Conservation (phyloP, 2,329 filamentous ascomycete genomes). For the Cercospora brassicicola region DNA sequence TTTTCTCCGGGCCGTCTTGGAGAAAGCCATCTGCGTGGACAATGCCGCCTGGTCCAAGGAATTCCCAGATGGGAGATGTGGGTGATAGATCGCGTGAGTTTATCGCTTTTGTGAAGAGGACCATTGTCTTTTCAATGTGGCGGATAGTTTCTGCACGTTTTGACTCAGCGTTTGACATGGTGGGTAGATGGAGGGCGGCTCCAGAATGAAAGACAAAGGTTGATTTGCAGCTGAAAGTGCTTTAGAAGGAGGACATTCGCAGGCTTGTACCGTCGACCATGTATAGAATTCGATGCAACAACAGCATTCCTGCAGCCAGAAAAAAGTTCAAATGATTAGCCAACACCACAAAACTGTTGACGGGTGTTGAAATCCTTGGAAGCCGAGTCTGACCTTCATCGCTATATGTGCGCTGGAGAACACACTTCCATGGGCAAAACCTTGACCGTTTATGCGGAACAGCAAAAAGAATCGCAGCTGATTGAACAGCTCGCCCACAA, state of each 20-base stretch:
- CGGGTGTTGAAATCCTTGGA: too few relatives aligned
- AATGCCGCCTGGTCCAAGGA: neutral
- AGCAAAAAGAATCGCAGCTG: neutral
- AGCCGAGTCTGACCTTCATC: too few relatives aligned
- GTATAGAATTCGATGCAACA: too few relatives aligned
- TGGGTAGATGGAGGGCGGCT: neutral
- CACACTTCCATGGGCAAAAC: neutral
- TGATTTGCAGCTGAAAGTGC: neutral
- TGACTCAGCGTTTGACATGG: neutral
- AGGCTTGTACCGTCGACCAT: neutral
- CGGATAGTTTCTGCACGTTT: neutral
- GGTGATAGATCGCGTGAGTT: neutral
- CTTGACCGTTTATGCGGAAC: neutral
- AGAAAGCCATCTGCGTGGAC: neutral
- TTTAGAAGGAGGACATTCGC: neutral
- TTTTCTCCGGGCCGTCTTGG: neutral
- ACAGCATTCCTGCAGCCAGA: too few relatives aligned
- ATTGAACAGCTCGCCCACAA: neutral
- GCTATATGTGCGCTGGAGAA: too few relatives aligned
- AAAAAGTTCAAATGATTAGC: too few relatives aligned
- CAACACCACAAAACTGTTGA: too few relatives aligned
- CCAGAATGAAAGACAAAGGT: neutral
- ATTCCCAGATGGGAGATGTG: neutral
- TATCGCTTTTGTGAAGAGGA: neutral
- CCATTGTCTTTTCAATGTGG: neutral